Conservation (phyloP, 768 basidiomycete species). For the Lyophyllum decastes region DNA sequence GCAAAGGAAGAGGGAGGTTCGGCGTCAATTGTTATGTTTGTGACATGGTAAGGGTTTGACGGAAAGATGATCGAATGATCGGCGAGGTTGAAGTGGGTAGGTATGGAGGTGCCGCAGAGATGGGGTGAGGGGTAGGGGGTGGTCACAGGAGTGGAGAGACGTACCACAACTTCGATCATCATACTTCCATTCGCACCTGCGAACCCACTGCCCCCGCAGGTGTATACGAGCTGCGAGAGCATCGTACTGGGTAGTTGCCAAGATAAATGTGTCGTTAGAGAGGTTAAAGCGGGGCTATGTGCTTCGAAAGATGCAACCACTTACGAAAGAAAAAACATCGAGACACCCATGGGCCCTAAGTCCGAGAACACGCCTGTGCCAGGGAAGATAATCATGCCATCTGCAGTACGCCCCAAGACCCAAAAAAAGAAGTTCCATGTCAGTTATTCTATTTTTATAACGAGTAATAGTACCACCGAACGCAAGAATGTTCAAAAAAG, state of each 20-base stretch:
- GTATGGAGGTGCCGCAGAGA: not conserved
- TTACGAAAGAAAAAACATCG: slow-evolving; percentile 90
- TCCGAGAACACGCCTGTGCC: slow-evolving; percentile 75
- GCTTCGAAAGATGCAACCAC: slow-evolving; percentile 22
- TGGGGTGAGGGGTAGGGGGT: not conserved
- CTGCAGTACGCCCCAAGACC: slow-evolving; percentile 33
- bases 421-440: not conserved
- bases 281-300: not conserved
- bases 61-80: not conserved
- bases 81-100: not conserved
- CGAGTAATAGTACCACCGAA: not conserved
- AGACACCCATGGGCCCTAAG: slow-evolving; percentile 88
- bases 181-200: slow-evolving; percentile 90
- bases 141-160: slow-evolving; percentile 26
- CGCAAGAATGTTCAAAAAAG: not conserved
- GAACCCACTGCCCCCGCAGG: slow-evolving; percentile 86
- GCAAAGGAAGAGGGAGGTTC: no score
- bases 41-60: not conserved
- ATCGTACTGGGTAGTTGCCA: slow-evolving; percentile 48
- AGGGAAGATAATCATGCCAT: slow-evolving; percentile 97
- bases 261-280: not conserved
- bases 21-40: not conserved
- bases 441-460: not conserved
- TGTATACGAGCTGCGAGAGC: slow-evolving; percentile 82
- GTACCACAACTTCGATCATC: slow-evolving; percentile 98